Evolutionary conservation across 2,329 filamentous ascomycete species (phyloP).

Genomic region (Microsporum ferrugineum): DNA sequence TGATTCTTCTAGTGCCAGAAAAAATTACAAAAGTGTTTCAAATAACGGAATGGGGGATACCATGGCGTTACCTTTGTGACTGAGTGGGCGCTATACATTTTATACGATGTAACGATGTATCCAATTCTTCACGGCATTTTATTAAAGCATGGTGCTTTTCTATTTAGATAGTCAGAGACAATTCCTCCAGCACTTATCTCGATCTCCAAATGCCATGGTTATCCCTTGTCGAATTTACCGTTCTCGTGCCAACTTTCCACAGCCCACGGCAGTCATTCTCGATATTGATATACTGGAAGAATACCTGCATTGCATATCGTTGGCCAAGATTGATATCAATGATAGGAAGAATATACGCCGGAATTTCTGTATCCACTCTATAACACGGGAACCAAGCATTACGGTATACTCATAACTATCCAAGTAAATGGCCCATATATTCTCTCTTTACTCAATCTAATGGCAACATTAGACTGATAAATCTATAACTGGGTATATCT

Average conservation of each 20-base stretch:
- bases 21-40: neutral
- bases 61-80: neutral
- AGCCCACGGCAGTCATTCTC: no score
- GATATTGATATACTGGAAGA: no score
- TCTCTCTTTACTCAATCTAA: no score
- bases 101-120: slow-evolving; percentile 2
- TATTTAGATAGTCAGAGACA: neutral
- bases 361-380: no score
- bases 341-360: no score
- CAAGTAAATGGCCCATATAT: no score
- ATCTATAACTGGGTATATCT: no score
- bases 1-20: neutral
- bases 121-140: neutral
- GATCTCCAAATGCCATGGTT: neutral
- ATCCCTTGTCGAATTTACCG: neutral
- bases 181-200: neutral
- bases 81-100: slow-evolving; percentile 5
- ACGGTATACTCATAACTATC: no score
- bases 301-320: no score
- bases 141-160: neutral
- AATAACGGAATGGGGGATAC: neutral
- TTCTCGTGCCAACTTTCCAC: neutral
- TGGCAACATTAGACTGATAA: no score
- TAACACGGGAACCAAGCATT: no score
- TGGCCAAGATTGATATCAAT: no score